These are phyloP conservation scores for Rubia peregrina DNA, from an alignment of 305 asterid species.

Conservation along the genomic window DNA sequence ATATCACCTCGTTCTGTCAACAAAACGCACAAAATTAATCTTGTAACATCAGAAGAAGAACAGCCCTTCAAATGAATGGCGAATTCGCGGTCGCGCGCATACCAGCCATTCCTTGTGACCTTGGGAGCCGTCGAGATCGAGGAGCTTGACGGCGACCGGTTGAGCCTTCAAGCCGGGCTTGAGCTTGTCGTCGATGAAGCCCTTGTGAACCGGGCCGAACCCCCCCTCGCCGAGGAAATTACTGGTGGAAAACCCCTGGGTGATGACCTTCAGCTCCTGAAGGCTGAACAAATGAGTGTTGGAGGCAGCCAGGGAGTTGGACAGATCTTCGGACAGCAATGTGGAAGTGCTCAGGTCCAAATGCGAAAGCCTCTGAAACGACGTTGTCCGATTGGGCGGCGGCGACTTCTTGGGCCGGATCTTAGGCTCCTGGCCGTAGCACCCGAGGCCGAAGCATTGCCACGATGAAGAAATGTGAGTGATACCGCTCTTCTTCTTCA, in stretches of 20 bases:
- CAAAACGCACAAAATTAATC: no score
- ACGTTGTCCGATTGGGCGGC: slow-evolving; percentile 20
- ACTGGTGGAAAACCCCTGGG: slow-evolving; percentile 60
- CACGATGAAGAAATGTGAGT: slow-evolving; percentile 5
- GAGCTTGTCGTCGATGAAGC: slow-evolving; percentile 75
- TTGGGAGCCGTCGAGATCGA: slow-evolving; percentile 79
- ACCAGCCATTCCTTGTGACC: slow-evolving; percentile 98
- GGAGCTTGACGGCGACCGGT: slow-evolving; percentile 87
- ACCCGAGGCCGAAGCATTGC: slow-evolving; percentile 22
- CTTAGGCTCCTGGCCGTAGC: slow-evolving; percentile 14
- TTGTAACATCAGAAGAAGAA: no score
- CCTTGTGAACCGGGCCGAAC: slow-evolving; percentile 93
- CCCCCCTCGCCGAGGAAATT: slow-evolving; percentile 90
- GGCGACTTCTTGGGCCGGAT: neutral
- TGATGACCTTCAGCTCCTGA: slow-evolving; percentile 69
- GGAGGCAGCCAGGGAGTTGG: slow-evolving; percentile 68
- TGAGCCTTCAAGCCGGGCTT: slow-evolving; percentile 80
- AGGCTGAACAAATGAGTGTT: slow-evolving; percentile 59
- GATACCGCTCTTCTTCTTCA: slow-evolving; percentile 13
- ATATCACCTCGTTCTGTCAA: slow-evolving; percentile 75
- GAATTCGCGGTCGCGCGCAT: no score
- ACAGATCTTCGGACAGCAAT: slow-evolving; percentile 53
- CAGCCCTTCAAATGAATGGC: no score
- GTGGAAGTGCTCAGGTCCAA: slow-evolving; percentile 57
- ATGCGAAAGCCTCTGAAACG: slow-evolving; percentile 46